Conservation (phyloP, 148 eudicot species). For the Fallopia convolvulus region DNA sequence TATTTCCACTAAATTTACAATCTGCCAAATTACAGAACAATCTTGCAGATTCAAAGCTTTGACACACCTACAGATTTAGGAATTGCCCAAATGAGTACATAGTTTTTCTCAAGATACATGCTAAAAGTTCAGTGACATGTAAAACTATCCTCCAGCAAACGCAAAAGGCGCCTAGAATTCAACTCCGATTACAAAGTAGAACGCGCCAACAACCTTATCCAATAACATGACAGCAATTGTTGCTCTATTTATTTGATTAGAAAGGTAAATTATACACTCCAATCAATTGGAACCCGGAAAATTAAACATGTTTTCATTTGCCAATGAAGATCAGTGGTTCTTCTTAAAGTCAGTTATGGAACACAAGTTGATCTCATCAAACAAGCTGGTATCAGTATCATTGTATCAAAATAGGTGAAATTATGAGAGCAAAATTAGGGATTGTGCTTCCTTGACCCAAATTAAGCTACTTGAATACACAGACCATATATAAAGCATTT, state of each 20-base stretch:
- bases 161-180: background rate
- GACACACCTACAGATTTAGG: conserved; percentile 1
- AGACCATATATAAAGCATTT: too few relatives aligned
- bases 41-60: background rate
- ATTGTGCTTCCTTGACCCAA: background rate
- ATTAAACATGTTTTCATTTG: background rate
- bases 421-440: background rate
- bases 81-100: background rate
- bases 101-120: background rate
- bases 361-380: background rate
- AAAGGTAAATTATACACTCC: background rate
- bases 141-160: background rate
- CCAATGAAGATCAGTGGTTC: background rate
- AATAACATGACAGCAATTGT: background rate
- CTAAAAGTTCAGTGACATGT: background rate
- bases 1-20: conserved; percentile 11
- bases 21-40: background rate
- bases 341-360: too few relatives aligned
- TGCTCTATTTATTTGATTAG: background rate
- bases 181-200: background rate
- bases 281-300: background rate
- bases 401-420: background rate
- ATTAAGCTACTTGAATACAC: too few relatives aligned
- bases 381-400: background rate
- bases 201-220: background rate